Evolutionary conservation across 371 early-diverging fungal species (phyloP), one percentile per base, ranked within the genome.

Genomic region (Apophysomyces elegans): DNA sequence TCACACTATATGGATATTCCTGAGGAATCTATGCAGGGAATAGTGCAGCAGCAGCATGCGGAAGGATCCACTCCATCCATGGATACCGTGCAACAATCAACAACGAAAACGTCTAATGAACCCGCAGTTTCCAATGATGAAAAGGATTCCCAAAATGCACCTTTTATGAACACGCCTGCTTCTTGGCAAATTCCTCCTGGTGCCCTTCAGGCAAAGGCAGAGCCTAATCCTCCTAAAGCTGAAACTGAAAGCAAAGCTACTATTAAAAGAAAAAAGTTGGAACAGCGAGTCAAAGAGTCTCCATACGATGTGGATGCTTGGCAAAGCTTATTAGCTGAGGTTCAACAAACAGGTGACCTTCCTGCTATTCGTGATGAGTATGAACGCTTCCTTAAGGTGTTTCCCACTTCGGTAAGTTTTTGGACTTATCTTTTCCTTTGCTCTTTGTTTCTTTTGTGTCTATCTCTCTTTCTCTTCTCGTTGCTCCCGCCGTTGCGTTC

Each of bases 381-480:
- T 78, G 92, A 92, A 65, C 79, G 85, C 7, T 85, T 93, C 43
- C 70, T 95, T 50, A 79, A 86, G 63, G 87, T 88, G 59, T 96
- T 93, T 71, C 98, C 98, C 26, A 90, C 91, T 44, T 89, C 93
- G 75, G 96, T 94, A 88, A 81, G 92, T 90, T 62, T 9, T 8
- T 44, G n/a, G 39, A 63, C 63, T 68, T 61, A 57, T 56, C 26
- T 58, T 50, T 36, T 62, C 35, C 61, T 43, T 59, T 56, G 58
- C 43, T 72, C 38, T 61, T 39, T 64, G 57, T 54, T 37, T 63
- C 38, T 37, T 37, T 63, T 26, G 32, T 61, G 46, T 72, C 37
- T 59, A 44, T 63, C 60, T 47, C 46, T 62, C 37, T 35, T 43
- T 63, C 62, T 64, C 46, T 66, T 37, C 58, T 26, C 18, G 13